These are phyloP conservation scores for Fusarium incarnatum DNA, from an alignment of 2,329 filamentous ascomycete species.

Conservation along the genomic window DNA sequence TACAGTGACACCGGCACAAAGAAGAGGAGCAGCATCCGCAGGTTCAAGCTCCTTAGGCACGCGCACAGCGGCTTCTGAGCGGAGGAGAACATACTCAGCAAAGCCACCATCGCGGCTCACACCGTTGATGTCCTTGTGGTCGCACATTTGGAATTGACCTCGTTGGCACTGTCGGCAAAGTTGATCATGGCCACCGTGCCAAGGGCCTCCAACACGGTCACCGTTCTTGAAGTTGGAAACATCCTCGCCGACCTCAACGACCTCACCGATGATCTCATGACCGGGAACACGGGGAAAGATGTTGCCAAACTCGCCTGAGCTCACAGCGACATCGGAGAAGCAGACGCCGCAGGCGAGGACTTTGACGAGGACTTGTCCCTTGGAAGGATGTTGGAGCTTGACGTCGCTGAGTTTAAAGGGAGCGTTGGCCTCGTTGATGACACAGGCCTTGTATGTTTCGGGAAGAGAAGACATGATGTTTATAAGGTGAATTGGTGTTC, in stretches of 20 bases:
- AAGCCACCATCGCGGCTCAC: slow-evolving; percentile 75
- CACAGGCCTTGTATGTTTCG: slow-evolving; percentile 74
- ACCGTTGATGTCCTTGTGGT: slow-evolving; percentile 72
- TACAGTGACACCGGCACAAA: slow-evolving; percentile 74
- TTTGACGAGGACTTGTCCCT: slow-evolving; percentile 75
- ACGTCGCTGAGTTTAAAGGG: slow-evolving; percentile 70
- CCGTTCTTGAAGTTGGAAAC: slow-evolving; percentile 71
- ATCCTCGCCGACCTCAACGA: slow-evolving; percentile 69
- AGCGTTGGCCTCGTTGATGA: slow-evolving; percentile 64
- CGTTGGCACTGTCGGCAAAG: slow-evolving; percentile 72
- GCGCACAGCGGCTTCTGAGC: slow-evolving; percentile 69
- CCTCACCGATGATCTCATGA: slow-evolving; percentile 77
- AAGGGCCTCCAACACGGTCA: slow-evolving; percentile 70
- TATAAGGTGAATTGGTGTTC: neutral
- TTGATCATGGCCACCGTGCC: slow-evolving; percentile 66
- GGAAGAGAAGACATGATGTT: slow-evolving; percentile 61
- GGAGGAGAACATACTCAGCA: slow-evolving; percentile 71
- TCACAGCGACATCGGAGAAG: slow-evolving; percentile 67
- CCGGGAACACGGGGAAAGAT: slow-evolving; percentile 73
- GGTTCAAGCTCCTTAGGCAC: slow-evolving; percentile 66
- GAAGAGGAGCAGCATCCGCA: slow-evolving; percentile 66
- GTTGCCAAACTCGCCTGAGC: slow-evolving; percentile 63
- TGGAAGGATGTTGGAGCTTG: slow-evolving; percentile 65
- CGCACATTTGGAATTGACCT: slow-evolving; percentile 76
- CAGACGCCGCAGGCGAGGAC: slow-evolving; percentile 79